Percentiles rank a stretch among this genome's conserved stretches.
Evolutionary conservation across 179 eudicot genomes (phyloP).

Genomic region (Spergularia azorica): DNA sequence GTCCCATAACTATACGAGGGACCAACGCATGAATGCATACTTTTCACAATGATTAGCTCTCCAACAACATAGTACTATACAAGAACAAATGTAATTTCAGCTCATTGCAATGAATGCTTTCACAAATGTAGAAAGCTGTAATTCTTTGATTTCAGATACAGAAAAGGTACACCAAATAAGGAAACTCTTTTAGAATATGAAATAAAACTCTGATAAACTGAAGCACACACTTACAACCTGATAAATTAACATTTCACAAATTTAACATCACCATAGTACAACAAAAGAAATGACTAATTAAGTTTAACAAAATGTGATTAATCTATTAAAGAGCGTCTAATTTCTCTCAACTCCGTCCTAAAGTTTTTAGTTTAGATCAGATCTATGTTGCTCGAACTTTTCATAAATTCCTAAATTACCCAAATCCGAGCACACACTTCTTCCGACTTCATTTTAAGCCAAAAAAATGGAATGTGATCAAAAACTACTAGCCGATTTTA

Average conservation of each 20-base stretch:
- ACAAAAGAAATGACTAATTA: constrained; percentile 8
- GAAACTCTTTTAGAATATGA: neutral
- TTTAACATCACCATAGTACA: neutral
- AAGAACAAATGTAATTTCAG: neutral
- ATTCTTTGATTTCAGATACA: constrained; percentile 6
- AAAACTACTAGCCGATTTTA: too few relatives aligned
- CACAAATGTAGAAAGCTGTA: neutral
- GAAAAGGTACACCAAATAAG: neutral
- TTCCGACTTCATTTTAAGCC: too few relatives aligned
- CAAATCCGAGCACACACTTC: too few relatives aligned
- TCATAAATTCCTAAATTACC: too few relatives aligned
- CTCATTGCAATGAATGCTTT: neutral
- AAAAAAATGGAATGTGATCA: too few relatives aligned
- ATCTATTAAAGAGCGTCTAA: neutral
- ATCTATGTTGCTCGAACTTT: too few relatives aligned
- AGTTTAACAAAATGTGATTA: neutral
- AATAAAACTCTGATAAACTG: neutral
- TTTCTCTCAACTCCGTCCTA: neutral
- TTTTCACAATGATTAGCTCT: neutral
- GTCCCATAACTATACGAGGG: neutral
- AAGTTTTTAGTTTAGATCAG: neutral
- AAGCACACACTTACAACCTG: constrained; percentile 9
- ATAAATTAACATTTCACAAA: constrained; percentile 20
- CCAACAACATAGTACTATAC: neutral
- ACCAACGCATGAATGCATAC: neutral